Base-by-base conservation (phyloP, 192 early-diverging fungal genomes). In the Chytriomyces hyalinus region DNA sequence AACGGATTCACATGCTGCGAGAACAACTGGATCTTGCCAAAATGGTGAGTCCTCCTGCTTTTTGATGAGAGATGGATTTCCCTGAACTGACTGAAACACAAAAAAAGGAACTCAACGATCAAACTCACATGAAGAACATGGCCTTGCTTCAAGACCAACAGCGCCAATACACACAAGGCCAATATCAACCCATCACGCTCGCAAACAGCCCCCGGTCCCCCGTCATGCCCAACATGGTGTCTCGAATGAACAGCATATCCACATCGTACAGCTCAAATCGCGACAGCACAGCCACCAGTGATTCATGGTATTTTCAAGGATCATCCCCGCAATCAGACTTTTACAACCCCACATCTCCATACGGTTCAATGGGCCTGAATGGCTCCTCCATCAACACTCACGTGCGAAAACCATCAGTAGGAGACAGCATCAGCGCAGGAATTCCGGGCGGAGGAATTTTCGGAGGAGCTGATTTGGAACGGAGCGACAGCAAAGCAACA, bases 401-500 rank as follows among this genome's bases (percentile, higher is more conserved):
- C 17, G 63, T n/a, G 28, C 20, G 57, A 15, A n/a, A n/a, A n/a
- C 57, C 15, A 22, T 64, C 62, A 64, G 22, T 11, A 4, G 10
- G 22, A 64, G 62, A 13, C 13, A 64, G 24, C 20, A 13, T 24
- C n/a, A 10, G 3, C 3, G 62, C 9, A 6, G 66, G 66, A n/a
- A 47, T 67, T 46, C 22, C 11, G 8, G 66, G 66, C 5, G 66
- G 66, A 1, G 66, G 66, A 0, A 48, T 67, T 46, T 67, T 67
- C 22, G 66, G 66, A 48, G 53, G 53, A 5, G 53, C 53, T n/a
- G 53, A 57, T 13, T 57, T 57, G 53, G 53, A 57, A 20, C 53
- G 53, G 53, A n/a, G 15, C 20, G 53, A 57, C 5, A n/a, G 15
- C 15, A 57, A 57, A 57, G 53, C 20, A 20, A n/a, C 53, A 20